Base-by-base conservation (phyloP, 116 monocot genomes). In the Posidonia oceanica region DNA sequence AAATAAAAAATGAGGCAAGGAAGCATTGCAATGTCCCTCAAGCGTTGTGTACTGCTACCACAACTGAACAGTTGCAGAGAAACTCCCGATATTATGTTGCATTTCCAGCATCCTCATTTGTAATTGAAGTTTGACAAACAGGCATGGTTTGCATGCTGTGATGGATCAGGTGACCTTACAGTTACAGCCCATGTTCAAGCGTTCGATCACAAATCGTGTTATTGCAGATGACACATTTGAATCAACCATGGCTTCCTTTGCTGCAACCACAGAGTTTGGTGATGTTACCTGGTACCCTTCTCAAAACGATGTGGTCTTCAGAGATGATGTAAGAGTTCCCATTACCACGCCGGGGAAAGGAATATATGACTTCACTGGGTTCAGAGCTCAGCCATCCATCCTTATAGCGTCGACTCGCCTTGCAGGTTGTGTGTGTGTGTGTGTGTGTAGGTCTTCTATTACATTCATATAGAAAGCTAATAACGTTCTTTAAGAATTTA, bases 231-330 rank as follows among this genome's bases (percentile, higher is more conserved):
- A 3, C 0, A 85, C 67, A 23, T 57, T 94, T 0, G 82, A 75
- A 48, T 77, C 76, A 3, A 71, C 59, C 5, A 15, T 53, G 7
- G 83, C 66, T 54, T 77, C 54, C 40, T 51, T 39, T 82, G 89
- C 71, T 72, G 85, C 59, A 11, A 67, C 0, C 65, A 87, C 79
- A 79, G 94, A 94, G 81, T 94, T 94, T 69, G 87, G 80, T 4
- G 94, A 90, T 75, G 68, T 90, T 3, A 69, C 67, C 15, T 94
- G 94, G 94, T 76, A 76, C 40, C 76, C 76, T 13, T 61, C 48
- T 2, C 68, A 69, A 29, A 16, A 1, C 2, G 58, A 20, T 3
- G 76, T 69, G 3, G 62, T 61, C 51, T 76, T 52, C 69, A 67
- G 76, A n/a, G 61, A 76, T 29, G 76, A 76, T 40, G 60, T 63